Percentiles rank a stretch among this genome's conserved stretches.
Evolutionary conservation across 1,284 basidiomycete genomes (phyloP).

Genomic region (Coniferiporia weirii): DNA sequence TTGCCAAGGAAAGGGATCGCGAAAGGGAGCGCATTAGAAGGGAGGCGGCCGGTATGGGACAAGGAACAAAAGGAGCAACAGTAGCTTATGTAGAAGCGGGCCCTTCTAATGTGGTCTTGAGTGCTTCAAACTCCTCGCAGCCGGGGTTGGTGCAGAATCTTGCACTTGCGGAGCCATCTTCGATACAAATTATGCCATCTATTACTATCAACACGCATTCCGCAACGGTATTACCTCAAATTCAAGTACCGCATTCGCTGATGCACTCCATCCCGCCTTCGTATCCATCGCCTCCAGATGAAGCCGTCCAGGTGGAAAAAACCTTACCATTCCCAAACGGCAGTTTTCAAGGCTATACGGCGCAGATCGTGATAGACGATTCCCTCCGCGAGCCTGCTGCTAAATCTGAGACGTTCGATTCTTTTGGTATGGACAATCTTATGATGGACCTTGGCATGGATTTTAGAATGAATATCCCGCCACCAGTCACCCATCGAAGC

Average conservation of each 20-base stretch:
- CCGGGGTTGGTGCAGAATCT: not conserved
- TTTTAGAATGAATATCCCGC: constrained; percentile 35
- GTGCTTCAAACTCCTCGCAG: not conserved
- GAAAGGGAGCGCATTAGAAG: constrained; percentile 67
- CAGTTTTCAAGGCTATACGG: not conserved
- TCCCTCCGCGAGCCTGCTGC: constrained; percentile 15
- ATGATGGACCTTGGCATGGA: constrained; percentile 39
- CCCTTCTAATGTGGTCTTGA: not conserved
- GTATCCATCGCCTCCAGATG: constrained; percentile 18
- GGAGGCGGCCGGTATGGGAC: constrained; percentile 26
- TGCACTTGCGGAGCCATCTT: not conserved
- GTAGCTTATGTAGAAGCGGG: not conserved
- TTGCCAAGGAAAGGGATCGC: constrained; percentile 63
- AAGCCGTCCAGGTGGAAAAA: not conserved
- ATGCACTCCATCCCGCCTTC: not conserved
- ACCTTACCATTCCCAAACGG: not conserved
- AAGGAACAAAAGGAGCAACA: not conserved
- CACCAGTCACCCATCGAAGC: not conserved
- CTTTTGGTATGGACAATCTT: constrained; percentile 41
- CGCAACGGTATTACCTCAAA: constrained; percentile 4
- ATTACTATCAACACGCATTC: constrained; percentile 4
- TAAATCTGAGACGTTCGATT: constrained; percentile 28
- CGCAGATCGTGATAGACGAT: not conserved
- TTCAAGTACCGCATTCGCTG: not conserved
- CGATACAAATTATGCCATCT: not conserved